Evolutionary conservation across 1,284 basidiomycete genomes (phyloP), one percentile per base, ranked within the genome.

Genomic region (Phylloboletellus chloephorus): DNA sequence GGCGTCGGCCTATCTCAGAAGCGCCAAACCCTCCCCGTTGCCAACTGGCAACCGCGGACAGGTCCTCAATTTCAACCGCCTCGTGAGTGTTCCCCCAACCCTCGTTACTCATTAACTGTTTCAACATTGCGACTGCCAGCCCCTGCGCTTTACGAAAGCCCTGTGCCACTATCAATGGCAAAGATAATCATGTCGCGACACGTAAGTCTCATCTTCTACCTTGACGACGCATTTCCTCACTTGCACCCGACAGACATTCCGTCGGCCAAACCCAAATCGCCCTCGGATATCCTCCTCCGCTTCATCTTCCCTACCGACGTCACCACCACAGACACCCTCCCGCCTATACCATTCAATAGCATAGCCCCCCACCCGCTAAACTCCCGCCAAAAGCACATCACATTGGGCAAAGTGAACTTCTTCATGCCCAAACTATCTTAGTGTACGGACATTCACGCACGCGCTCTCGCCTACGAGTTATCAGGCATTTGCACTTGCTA

Each of bases 141-240:
- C 11, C 58, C 58, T 11, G 61, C 60, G 0, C 47, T 64, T 10
- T 60, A 64, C 22, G 58, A 60, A 41, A 64, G n/a, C 48, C 60
- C 54, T 23, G 45, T 63, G 30, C 58, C 58, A 23, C 37, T 64
- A 26, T 60, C 58, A 5, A 64, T 64, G 61, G 58, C 58, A 37
- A 60, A 60, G 45, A 49, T 60, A 16, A 60, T 60, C 47, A 60
- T 60, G 58, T 63, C 58, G 26, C 58, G 58, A 39, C 58, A 60
- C 42, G 58, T 60, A 43, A 30, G 61, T 16, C 30, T n/a, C n/a
- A 25, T 40, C 23, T 13, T 7, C n/a, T 15, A 10, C 12, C 13
- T 32, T 24, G 29, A 21, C 25, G 22, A 22, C 24, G 10, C 34
- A 7, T 7, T 21, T 23, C n/a, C 45, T 43, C 29, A 47, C 20